A percentile compares a stretch with the other conserved stretches of the same genome.
phyloP scores from a whole-genome alignment of 306 rosid species.

The Begonia masoniana region DNA sequence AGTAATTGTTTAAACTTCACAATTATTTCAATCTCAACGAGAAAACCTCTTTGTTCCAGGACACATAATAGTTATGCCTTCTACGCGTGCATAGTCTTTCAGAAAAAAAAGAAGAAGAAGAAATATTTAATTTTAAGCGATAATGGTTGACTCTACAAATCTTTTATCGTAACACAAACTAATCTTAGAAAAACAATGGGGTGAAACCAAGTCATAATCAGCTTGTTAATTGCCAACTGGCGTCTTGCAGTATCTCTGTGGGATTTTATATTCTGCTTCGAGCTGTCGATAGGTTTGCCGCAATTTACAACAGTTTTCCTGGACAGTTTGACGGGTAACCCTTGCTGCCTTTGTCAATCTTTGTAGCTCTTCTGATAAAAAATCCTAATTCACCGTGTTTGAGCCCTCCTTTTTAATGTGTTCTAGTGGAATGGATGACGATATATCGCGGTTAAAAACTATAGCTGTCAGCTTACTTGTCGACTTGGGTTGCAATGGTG shows the following conservation, averaged over 20 bases:
- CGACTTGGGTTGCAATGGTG: slow-evolving; percentile 87
- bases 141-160: too few species aligned
- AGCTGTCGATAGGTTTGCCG: slow-evolving; percentile 90
- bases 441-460: slow-evolving; percentile 79
- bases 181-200: too few species aligned
- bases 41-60: too few species aligned
- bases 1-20: too few species aligned
- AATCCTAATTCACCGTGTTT: neutral
- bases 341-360: slow-evolving; percentile 6
- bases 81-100: too few species aligned
- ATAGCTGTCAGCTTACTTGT: slow-evolving; percentile 62
- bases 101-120: too few species aligned
- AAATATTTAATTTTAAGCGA: too few species aligned
- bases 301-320: slow-evolving; percentile 87
- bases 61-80: too few species aligned
- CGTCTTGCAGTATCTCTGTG: slow-evolving; percentile 47
- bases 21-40: too few species aligned
- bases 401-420: slow-evolving; percentile 2
- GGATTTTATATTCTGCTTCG: slow-evolving; percentile 89
- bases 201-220: too few species aligned
- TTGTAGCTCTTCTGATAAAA: neutral
- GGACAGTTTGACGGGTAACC: slow-evolving; percentile 83
- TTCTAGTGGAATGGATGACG: slow-evolving; percentile 82
- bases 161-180: too few species aligned
- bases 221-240: too few species aligned